phyloP scores from a whole-genome alignment of 352 stramenopile genomes.

The Phytopythium vexans region DNA sequence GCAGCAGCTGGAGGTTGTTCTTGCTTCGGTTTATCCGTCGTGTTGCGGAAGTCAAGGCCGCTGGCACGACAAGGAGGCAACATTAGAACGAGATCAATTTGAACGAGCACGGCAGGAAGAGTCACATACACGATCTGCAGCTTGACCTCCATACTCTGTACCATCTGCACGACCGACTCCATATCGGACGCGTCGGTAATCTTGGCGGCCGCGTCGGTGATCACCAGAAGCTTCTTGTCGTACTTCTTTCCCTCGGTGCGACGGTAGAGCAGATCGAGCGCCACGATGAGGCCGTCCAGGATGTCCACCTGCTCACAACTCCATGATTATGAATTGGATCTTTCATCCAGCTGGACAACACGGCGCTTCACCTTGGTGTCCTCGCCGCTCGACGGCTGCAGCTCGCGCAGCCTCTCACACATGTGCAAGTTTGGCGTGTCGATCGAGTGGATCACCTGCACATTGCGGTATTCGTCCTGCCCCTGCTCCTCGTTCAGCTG shows the following conservation, averaged over 20 bases:
- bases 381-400: conserved; percentile 20
- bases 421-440: conserved; percentile 61
- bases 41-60: conserved; percentile 65
- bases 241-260: conserved; percentile 79
- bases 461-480: conserved; percentile 53
- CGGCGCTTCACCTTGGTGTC: conserved; percentile 25
- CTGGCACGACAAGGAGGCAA: conserved; percentile 13
- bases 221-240: conserved; percentile 68
- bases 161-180: conserved; percentile 69
- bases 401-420: conserved; percentile 44
- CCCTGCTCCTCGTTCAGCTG: conserved; percentile 74
- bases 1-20: conserved; percentile 7
- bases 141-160: conserved; percentile 74
- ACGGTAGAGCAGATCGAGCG: conserved; percentile 74
- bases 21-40: conserved; percentile 28
- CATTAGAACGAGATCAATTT: background rate
- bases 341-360: background rate
- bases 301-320: conserved; percentile 47
- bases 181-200: conserved; percentile 65
- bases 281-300: conserved; percentile 76
- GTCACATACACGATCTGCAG: conserved; percentile 71
- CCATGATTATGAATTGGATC: background rate
- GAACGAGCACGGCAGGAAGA: background rate
- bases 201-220: conserved; percentile 63
- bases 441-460: conserved; percentile 55